A percentile compares a stretch with the other conserved stretches of the same genome.
Evolutionary conservation across 78 protist species (phyloP).

Genomic region (Pigoraptor vietnamica): DNA sequence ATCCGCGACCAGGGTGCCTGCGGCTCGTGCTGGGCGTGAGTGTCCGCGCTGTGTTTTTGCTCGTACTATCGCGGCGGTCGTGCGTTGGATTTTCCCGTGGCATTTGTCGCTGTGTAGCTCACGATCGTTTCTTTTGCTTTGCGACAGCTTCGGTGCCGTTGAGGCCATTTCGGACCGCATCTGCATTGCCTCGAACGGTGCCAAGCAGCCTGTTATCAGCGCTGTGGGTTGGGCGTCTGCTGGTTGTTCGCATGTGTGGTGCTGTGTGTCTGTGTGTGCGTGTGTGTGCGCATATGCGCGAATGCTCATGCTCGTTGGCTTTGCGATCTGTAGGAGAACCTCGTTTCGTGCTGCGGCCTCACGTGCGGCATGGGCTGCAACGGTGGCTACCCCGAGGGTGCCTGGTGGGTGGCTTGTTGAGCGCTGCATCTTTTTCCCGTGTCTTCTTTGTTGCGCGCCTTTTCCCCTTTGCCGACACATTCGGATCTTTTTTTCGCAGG

Average conservation of each 20-base stretch:
- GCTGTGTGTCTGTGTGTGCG: background rate
- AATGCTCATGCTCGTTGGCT: too few relatives aligned
- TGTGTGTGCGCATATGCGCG: background rate
- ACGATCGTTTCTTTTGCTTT: background rate
- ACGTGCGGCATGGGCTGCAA: background rate
- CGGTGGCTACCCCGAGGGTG: background rate
- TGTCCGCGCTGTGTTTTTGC: background rate
- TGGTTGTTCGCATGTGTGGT: background rate
- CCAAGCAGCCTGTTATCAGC: background rate
- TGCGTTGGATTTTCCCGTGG: too few relatives aligned
- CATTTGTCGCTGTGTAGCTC: too few relatives aligned
- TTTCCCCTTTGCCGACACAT: background rate
- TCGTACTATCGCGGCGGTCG: too few relatives aligned
- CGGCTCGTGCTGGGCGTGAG: slow-evolving; percentile 39
- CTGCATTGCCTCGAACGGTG: slow-evolving; percentile 38
- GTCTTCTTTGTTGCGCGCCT: background rate
- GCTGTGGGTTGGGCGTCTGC: background rate
- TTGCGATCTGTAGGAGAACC: too few relatives aligned
- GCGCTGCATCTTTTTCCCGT: background rate
- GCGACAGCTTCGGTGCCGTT: slow-evolving; percentile 2
- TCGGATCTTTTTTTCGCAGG: background rate
- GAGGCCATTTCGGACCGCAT: slow-evolving; percentile 29
- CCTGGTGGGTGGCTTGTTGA: background rate
- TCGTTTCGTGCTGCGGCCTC: background rate
- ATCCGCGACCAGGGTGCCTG: slow-evolving; percentile 25